A percentile compares a stretch with the other conserved stretches of the same genome.
Evolutionary conservation across 805 yeast species (phyloP).

Genomic region (Hanseniaspora taiwanica): DNA sequence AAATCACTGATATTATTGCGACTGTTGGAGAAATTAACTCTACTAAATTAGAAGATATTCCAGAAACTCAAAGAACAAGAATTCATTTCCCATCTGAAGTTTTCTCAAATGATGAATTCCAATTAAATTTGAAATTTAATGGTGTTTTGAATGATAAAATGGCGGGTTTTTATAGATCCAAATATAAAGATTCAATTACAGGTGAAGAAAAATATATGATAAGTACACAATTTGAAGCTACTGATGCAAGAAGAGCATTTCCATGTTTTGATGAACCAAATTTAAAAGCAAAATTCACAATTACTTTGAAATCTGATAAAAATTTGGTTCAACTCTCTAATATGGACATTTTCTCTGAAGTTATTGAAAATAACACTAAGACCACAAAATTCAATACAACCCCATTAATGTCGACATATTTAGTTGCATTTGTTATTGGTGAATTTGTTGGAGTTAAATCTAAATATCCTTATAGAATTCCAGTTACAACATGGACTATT

Average conservation of each 20-base stretch:
- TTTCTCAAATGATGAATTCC: constrained; percentile 27
- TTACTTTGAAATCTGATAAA: constrained; percentile 44
- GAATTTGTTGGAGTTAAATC: constrained; percentile 32
- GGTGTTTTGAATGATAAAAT: constrained; percentile 63
- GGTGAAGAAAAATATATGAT: constrained; percentile 61
- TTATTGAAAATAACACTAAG: constrained; percentile 28
- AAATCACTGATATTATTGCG: constrained; percentile 46
- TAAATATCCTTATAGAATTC: constrained; percentile 54
- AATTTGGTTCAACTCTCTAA: constrained; percentile 50
- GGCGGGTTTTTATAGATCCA: constrained; percentile 73
- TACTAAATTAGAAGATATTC: constrained; percentile 15
- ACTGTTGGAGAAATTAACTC: constrained; percentile 25
- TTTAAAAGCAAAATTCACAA: constrained; percentile 58
- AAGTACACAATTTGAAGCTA: constrained; percentile 78
- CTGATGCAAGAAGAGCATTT: constrained; percentile 78
- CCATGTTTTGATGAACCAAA: constrained; percentile 82
- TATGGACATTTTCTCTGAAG: constrained; percentile 47
- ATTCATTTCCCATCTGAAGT: constrained; percentile 36
- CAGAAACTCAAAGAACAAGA: constrained; percentile 48
- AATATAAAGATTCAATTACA: constrained; percentile 41
- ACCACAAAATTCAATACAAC: constrained; percentile 57
- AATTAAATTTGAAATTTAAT: constrained; percentile 37
- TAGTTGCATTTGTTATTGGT: constrained; percentile 74
- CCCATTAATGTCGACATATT: constrained; percentile 73
- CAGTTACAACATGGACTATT: constrained; percentile 70